phyloP scores from a whole-genome alignment of 495 filamentous ascomycete genomes.

The Daldinia caldariorum region DNA sequence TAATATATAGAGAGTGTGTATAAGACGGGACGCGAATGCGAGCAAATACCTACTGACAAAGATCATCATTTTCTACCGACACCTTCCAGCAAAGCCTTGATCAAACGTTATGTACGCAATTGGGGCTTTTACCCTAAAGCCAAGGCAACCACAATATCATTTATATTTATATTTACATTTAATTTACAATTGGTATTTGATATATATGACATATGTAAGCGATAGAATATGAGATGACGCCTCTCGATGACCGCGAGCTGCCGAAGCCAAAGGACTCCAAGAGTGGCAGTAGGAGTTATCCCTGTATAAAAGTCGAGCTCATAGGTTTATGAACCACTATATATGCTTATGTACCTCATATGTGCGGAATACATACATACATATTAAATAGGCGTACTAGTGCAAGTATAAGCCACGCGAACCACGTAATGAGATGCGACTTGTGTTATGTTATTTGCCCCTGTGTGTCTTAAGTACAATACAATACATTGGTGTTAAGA shows the following conservation, averaged over 20 bases:
- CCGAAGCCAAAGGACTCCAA: background rate
- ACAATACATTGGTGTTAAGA: background rate
- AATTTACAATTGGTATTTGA: too few species aligned
- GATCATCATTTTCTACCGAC: background rate
- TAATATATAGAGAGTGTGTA: background rate
- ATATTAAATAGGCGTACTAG: background rate
- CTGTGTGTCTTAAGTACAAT: background rate
- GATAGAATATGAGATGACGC: background rate
- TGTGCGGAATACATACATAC: too few species aligned
- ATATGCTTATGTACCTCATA: too few species aligned
- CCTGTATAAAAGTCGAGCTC: slow-evolving; percentile 1
- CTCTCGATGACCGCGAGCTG: background rate
- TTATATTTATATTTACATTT: background rate
- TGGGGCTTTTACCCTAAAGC: slow-evolving; percentile 5
- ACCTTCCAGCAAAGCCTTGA: background rate
- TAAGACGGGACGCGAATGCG: background rate
- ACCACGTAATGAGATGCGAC: slow-evolving; percentile 7
- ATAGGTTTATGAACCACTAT: background rate
- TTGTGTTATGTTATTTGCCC: background rate
- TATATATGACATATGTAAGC: too few species aligned
- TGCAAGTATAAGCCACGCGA: slow-evolving; percentile 9
- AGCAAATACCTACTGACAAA: background rate
- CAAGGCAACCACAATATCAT: background rate
- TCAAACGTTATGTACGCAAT: slow-evolving; percentile 1
- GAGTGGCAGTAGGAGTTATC: slow-evolving; percentile 2